Evolutionary conservation across 1,284 basidiomycete genomes (phyloP).

Genomic region (Omphalotus olearius): DNA sequence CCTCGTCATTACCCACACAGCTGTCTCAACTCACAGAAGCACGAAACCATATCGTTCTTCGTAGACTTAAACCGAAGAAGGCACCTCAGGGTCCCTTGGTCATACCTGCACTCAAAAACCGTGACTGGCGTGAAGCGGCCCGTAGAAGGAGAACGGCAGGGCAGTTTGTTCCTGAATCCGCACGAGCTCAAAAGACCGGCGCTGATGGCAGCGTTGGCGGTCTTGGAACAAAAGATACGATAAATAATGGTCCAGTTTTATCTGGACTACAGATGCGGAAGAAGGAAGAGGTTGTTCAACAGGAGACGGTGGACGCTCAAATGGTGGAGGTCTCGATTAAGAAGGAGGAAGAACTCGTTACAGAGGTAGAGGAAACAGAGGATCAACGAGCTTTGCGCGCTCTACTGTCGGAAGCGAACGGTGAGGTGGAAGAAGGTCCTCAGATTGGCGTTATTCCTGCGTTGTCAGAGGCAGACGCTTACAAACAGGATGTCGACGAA

Average conservation of each 20-base stretch:
- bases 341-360: constrained; percentile 23
- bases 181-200: constrained; percentile 50
- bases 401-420: constrained; percentile 52
- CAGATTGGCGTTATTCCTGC: constrained; percentile 50
- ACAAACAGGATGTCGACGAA: constrained; percentile 73
- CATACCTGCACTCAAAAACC: constrained; percentile 80
- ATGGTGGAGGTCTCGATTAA: constrained; percentile 31
- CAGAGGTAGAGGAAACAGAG: constrained; percentile 50
- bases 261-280: constrained; percentile 54
- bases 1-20: constrained; percentile 23
- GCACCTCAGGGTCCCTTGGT: constrained; percentile 63
- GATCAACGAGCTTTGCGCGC: constrained; percentile 74
- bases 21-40: constrained; percentile 64
- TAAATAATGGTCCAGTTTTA: constrained; percentile 65
- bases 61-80: constrained; percentile 43
- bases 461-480: constrained; percentile 74
- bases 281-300: constrained; percentile 27
- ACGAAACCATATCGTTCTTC: constrained; percentile 20
- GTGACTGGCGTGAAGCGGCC: constrained; percentile 82
- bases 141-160: constrained; percentile 43
- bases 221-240: constrained; percentile 63
- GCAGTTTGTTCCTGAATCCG: constrained; percentile 67
- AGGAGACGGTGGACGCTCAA: constrained; percentile 15
- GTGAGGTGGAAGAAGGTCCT: constrained; percentile 36
- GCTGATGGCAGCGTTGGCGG: constrained; percentile 78